A percentile compares a stretch with the other conserved stretches of the same genome.
phyloP scores from a whole-genome alignment of 176 grass and related monocot genomes.

The Canna indica region DNA sequence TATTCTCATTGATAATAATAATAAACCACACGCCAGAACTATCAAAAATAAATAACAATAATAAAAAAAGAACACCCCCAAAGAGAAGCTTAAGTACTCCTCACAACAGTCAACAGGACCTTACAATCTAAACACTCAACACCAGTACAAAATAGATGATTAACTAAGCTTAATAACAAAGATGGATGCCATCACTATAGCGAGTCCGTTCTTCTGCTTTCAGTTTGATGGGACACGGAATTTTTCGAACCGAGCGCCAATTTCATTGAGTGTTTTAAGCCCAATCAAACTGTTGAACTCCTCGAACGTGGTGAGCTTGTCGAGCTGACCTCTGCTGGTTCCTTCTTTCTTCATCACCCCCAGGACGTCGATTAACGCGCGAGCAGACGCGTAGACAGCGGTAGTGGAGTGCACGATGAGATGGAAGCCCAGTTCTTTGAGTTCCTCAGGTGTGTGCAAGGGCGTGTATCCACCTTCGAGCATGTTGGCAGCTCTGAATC shows the following conservation, averaged over 20 bases:
- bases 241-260: conserved; percentile 20
- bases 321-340: conserved; percentile 27
- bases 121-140: too few relatives aligned
- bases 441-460: conserved; percentile 36
- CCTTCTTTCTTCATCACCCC: conserved; percentile 24
- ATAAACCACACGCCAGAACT: too few relatives aligned
- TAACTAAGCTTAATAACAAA: too few relatives aligned
- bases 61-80: too few relatives aligned
- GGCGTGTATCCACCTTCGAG: conserved; percentile 39
- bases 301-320: conserved; percentile 30
- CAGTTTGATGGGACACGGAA: not conserved
- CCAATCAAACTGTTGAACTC: conserved; percentile 44
- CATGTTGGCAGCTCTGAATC: conserved; percentile 34
- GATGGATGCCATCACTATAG: too few relatives aligned
- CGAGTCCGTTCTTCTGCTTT: too few relatives aligned
- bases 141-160: too few relatives aligned
- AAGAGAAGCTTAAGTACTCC: too few relatives aligned
- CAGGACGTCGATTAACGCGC: conserved; percentile 31
- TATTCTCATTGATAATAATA: too few relatives aligned
- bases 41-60: too few relatives aligned
- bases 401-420: conserved; percentile 33
- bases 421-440: conserved; percentile 38
- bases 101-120: too few relatives aligned
- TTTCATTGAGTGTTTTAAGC: conserved; percentile 27
- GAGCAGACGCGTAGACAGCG: conserved; percentile 32